Percentiles rank a stretch among this genome's conserved stretches.
Conservation (phyloP, 2,329 filamentous ascomycete species). For the Fusarium temperatum region DNA sequence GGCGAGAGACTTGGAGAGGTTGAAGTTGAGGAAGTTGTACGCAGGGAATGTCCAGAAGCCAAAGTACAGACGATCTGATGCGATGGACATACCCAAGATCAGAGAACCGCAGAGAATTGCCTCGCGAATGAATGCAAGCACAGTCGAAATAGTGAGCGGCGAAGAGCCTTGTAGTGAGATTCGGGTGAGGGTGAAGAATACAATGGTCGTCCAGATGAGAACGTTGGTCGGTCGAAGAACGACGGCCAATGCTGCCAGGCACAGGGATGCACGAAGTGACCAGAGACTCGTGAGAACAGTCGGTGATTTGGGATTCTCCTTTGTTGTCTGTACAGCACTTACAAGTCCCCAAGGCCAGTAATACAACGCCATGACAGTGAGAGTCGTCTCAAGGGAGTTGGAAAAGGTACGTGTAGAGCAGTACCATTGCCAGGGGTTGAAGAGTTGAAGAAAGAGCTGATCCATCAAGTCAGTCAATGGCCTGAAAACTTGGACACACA, state of each 20-base stretch:
- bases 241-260: slow-evolving; percentile 82
- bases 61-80: slow-evolving; percentile 83
- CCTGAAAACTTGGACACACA: neutral
- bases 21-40: slow-evolving; percentile 88
- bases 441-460: slow-evolving; percentile 50
- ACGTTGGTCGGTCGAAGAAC: slow-evolving; percentile 89
- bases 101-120: slow-evolving; percentile 68
- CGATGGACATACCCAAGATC: slow-evolving; percentile 69
- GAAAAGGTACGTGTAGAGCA: slow-evolving; percentile 93
- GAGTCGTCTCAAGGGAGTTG: slow-evolving; percentile 89
- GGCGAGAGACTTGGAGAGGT: slow-evolving; percentile 85
- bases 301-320: slow-evolving; percentile 50
- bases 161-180: slow-evolving; percentile 49
- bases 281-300: slow-evolving; percentile 40
- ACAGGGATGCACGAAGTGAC: slow-evolving; percentile 66
- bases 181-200: slow-evolving; percentile 56
- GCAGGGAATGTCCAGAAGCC: slow-evolving; percentile 88
- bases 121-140: slow-evolving; percentile 69
- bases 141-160: slow-evolving; percentile 53
- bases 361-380: slow-evolving; percentile 82
- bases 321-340: slow-evolving; percentile 49
- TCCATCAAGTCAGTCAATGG: neutral
- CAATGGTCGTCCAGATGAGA: slow-evolving; percentile 81
- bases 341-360: slow-evolving; percentile 88
- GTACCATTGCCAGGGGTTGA: slow-evolving; percentile 89